Evolutionary conservation across 2,329 filamentous ascomycete genomes (phyloP).

Genomic region (Cryphonectria radicalis): DNA sequence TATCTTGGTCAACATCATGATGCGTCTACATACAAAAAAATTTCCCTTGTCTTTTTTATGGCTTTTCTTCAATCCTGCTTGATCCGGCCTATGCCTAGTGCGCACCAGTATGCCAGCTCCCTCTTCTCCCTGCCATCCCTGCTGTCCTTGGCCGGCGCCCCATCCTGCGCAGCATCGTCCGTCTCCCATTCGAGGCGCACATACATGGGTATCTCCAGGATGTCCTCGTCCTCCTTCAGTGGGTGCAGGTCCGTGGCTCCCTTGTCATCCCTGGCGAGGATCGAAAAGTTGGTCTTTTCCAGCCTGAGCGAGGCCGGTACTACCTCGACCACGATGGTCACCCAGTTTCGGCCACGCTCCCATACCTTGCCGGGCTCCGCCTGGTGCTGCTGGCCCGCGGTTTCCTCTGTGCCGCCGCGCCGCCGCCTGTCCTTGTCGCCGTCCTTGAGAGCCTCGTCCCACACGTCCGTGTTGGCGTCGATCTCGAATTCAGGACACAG

Average conservation of each 20-base stretch:
- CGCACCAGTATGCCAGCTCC: constrained; percentile 95
- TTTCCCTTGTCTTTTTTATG: constrained; percentile 26
- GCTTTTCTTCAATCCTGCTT: constrained; percentile 46
- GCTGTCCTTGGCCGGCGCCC: constrained; percentile 58
- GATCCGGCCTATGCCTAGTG: constrained; percentile 85
- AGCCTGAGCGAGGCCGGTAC: constrained; percentile 64
- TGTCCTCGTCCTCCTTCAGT: constrained; percentile 62
- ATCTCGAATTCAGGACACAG: constrained; percentile 94
- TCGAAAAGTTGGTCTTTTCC: constrained; percentile 35
- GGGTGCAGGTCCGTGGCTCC: constrained; percentile 50
- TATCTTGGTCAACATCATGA: constrained; percentile 42
- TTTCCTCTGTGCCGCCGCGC: constrained; percentile 39
- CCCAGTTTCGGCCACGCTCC: constrained; percentile 93
- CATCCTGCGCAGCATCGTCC: constrained; percentile 62
- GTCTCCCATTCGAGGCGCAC: constrained; percentile 90
- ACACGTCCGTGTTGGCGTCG: constrained; percentile 85
- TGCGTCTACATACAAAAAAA: constrained; percentile 28
- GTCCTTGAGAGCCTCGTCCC: constrained; percentile 82
- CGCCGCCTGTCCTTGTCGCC: constrained; percentile 36
- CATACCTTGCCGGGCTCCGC: constrained; percentile 94
- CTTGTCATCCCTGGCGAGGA: constrained; percentile 36
- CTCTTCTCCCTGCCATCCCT: constrained; percentile 71
- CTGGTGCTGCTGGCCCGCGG: constrained; percentile 56
- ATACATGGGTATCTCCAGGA: constrained; percentile 90
- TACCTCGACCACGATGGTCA: constrained; percentile 90